Conservation (phyloP, 23 red algal genomes). For the Pyropia yezoensis region DNA sequence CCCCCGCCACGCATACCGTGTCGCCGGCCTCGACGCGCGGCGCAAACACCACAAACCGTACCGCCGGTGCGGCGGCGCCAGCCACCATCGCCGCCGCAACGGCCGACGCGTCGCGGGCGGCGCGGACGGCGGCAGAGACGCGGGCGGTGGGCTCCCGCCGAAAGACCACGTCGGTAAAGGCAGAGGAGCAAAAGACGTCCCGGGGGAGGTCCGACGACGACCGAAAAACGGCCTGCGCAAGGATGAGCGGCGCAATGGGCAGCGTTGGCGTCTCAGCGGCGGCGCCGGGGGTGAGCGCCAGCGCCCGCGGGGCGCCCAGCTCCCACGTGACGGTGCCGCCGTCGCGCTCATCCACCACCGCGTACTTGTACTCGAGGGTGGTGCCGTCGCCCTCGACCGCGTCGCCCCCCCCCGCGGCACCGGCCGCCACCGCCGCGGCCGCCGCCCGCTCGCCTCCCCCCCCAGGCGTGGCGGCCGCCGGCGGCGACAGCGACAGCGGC, state of each 20-base stretch:
- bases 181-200: conserved; percentile 8
- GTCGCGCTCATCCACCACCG: not conserved
- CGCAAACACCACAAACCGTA: conserved; percentile 52
- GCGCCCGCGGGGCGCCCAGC: too few relatives aligned
- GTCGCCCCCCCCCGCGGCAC: conserved; percentile 9
- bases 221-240: too few relatives aligned
- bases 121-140: not conserved
- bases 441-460: conserved; percentile 30
- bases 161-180: conserved; percentile 75
- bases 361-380: conserved; percentile 19
- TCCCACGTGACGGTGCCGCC: not conserved
- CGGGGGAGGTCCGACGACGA: not conserved
- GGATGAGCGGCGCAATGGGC: too few relatives aligned
- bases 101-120: not conserved
- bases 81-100: conserved; percentile 7
- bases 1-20: conserved; percentile 34
- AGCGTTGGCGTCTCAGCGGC: too few relatives aligned
- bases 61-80: conserved; percentile 12
- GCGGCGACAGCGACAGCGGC: conserved; percentile 8
- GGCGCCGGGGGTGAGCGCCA: too few relatives aligned
- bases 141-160: conserved; percentile 2
- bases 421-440: not conserved
- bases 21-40: conserved; percentile 26
- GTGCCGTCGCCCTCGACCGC: conserved; percentile 8
- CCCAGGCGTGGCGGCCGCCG: not conserved